Evolutionary conservation across 345 rosid species (phyloP).

Genomic region (Eucalyptus polybractea): DNA sequence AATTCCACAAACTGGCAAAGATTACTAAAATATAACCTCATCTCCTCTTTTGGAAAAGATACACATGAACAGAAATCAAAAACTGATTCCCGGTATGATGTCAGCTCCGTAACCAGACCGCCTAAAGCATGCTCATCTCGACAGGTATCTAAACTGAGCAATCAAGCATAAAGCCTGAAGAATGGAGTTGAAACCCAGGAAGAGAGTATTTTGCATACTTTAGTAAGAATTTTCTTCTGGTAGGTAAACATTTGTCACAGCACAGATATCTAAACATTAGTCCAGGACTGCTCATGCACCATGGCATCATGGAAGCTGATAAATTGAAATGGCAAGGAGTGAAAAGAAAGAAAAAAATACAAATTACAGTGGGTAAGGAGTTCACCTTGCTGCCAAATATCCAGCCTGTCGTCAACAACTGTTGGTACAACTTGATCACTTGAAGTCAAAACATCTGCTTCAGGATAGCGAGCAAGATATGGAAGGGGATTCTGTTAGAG

Average conservation of each 20-base stretch:
- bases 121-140: neutral
- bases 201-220: neutral
- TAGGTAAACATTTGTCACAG: neutral
- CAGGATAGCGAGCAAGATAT: conserved; percentile 86
- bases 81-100: neutral
- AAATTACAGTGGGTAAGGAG: neutral
- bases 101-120: neutral
- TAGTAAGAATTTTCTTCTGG: neutral
- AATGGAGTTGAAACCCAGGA: neutral
- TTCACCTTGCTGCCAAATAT: conserved; percentile 90
- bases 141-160: neutral
- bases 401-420: conserved; percentile 88
- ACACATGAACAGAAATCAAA: neutral
- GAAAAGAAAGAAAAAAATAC: neutral
- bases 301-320: neutral
- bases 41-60: neutral
- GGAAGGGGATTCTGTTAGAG: conserved; percentile 82
- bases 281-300: neutral
- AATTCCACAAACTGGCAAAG: neutral
- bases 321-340: neutral
- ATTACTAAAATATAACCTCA: neutral
- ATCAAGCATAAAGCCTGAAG: neutral
- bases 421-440: conserved; percentile 95
- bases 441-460: conserved; percentile 94
- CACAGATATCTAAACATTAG: neutral